Evolutionary conservation across 164 flowering plant genomes (phyloP).

Genomic region (Buxus sempervirens): DNA sequence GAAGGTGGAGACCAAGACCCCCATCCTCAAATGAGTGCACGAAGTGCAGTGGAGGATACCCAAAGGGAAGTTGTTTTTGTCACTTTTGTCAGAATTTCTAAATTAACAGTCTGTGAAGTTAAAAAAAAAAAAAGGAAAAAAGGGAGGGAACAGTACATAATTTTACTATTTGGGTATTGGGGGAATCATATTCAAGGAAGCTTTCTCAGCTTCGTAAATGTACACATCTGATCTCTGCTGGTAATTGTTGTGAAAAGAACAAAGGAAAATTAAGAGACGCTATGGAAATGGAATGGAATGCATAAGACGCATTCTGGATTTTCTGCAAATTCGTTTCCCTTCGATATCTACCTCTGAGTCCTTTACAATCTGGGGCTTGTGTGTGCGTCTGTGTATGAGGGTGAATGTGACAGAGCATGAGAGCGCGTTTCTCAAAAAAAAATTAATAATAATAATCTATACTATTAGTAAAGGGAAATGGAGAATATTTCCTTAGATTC

Average conservation of each 20-base stretch:
- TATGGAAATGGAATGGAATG: constrained; percentile 9
- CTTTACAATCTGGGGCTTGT: no score
- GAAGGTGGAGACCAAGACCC: not conserved
- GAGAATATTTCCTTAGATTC: no score
- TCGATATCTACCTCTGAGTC: not conserved
- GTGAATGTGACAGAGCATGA: not conserved
- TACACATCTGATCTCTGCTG: constrained; percentile 23
- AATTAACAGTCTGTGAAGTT: not conserved
- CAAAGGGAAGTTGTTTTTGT: constrained; percentile 6
- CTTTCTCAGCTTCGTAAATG: constrained; percentile 22
- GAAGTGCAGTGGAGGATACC: constrained; percentile 34
- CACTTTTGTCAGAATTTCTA: not conserved
- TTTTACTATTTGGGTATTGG: constrained; percentile 6
- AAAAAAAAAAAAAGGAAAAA: constrained; percentile 5
- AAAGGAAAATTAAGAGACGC: not conserved
- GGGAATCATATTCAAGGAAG: constrained; percentile 15
- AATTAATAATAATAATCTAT: no score
- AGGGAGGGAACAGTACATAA: constrained; percentile 3
- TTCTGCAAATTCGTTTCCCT: constrained; percentile 4
- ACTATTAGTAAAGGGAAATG: no score
- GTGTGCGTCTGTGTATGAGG: not conserved
- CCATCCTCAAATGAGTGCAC: constrained; percentile 27
- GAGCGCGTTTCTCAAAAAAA: no score
- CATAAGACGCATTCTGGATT: not conserved
- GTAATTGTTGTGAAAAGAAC: constrained; percentile 6